Conservation (phyloP, 768 basidiomycete genomes). For the Mrakia frigida region DNA sequence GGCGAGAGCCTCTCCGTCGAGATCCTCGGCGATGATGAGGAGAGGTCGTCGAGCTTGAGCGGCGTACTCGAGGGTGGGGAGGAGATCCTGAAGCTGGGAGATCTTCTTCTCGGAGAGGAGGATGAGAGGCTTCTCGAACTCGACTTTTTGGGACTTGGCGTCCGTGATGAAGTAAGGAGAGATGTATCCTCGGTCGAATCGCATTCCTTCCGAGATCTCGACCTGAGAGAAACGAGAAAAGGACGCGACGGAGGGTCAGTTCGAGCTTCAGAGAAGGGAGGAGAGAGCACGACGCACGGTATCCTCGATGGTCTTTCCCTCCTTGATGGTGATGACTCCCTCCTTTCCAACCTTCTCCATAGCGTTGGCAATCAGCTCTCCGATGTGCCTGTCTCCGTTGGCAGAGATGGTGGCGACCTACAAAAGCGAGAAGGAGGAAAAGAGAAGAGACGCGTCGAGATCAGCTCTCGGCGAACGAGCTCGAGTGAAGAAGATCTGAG, state of each 20-base stretch:
- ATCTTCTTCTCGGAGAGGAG: slow-evolving; percentile 98
- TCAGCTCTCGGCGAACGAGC: background rate
- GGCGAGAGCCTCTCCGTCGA: slow-evolving; percentile 95
- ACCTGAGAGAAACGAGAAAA: slow-evolving; percentile 52
- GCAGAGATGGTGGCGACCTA: slow-evolving; percentile 85
- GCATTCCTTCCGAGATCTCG: slow-evolving; percentile 99
- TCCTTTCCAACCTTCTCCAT: slow-evolving; percentile 99
- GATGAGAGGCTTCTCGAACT: slow-evolving; percentile 93
- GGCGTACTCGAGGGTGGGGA: slow-evolving; percentile 73
- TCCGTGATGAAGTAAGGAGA: slow-evolving; percentile 98
- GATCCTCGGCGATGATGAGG: slow-evolving; percentile 93
- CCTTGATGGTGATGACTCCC: slow-evolving; percentile 99
- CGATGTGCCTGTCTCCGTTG: slow-evolving; percentile 78
- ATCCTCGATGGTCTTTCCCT: slow-evolving; percentile 94
- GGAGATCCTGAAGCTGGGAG: slow-evolving; percentile 85
- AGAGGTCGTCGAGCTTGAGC: slow-evolving; percentile 73
- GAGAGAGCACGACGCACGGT: slow-evolving; percentile 8
- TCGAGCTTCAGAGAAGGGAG: background rate
- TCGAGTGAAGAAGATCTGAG: background rate
- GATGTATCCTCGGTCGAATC: slow-evolving; percentile 98
- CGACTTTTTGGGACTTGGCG: slow-evolving; percentile 90
- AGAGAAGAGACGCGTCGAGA: background rate
- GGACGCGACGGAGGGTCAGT: background rate
- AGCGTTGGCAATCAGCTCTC: slow-evolving; percentile 90
- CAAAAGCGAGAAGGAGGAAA: background rate